These are phyloP conservation scores for Oenanthe sinensis DNA, from an alignment of 129 eudicot species.

Conservation along the genomic window DNA sequence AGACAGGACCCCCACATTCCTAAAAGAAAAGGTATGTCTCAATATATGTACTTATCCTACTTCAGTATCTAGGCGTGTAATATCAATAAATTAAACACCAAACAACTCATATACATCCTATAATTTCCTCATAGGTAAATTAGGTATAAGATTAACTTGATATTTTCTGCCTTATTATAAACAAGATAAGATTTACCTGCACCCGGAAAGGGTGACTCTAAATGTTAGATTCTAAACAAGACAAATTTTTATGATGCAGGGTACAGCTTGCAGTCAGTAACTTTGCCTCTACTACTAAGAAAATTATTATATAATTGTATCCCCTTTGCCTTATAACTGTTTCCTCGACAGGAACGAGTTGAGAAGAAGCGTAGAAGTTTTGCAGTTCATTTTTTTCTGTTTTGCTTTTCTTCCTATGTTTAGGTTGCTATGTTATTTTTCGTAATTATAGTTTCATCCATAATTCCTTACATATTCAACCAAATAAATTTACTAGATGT, in stretches of 20 bases:
- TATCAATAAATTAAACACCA: not conserved
- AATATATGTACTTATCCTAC: not conserved
- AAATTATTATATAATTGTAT: not conserved
- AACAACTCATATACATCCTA: not conserved
- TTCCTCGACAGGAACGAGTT: not conserved
- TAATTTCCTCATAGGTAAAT: not conserved
- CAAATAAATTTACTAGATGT: not conserved
- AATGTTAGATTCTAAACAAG: not conserved
- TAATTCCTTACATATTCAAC: not conserved
- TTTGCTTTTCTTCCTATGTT: not conserved
- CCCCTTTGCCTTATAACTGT: not conserved
- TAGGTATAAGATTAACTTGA: not conserved
- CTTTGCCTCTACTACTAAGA: not conserved
- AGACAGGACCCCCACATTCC: conserved; percentile 33
- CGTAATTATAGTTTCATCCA: not conserved
- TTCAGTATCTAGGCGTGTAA: not conserved
- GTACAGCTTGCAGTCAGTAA: not conserved
- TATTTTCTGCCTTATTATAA: not conserved
- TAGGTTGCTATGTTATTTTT: not conserved
- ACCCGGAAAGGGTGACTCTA: not conserved
- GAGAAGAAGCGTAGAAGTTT: not conserved
- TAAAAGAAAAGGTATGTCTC: conserved; percentile 60
- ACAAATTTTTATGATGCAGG: not conserved
- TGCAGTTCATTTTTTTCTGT: not conserved
- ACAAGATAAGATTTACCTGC: not conserved